These are phyloP conservation scores for Ophiostoma piceae DNA, from an alignment of 2,329 filamentous ascomycete genomes.

Conservation along the genomic window DNA sequence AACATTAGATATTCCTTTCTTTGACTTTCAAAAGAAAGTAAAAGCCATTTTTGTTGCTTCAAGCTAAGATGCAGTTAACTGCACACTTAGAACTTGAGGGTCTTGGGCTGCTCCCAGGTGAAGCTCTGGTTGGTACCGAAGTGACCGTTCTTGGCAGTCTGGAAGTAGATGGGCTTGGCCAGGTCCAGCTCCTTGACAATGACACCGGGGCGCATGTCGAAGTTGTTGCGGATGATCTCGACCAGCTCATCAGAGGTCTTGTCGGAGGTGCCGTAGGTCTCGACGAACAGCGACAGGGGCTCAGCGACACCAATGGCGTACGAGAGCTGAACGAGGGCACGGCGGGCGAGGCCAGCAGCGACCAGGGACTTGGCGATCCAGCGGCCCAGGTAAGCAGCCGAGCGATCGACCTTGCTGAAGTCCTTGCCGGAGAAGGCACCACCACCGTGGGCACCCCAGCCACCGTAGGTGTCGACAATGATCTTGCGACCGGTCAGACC, in stretches of 20 bases:
- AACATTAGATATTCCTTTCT: conserved; percentile 6
- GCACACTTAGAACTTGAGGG: conserved; percentile 71
- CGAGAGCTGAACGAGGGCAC: conserved; percentile 92
- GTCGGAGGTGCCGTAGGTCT: conserved; percentile 90
- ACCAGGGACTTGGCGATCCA: conserved; percentile 99
- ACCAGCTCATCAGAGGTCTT: conserved; percentile 91
- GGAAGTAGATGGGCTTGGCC: conserved; percentile 92
- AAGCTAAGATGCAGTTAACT: conserved; percentile 20
- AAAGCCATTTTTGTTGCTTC: conserved; percentile 14
- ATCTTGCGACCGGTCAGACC: conserved; percentile 99
- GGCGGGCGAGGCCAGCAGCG: conserved; percentile 78
- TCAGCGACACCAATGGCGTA: conserved; percentile 99
- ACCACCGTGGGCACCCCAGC: conserved; percentile 99
- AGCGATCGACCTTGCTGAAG: conserved; percentile 99
- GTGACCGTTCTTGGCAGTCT: conserved; percentile 99
- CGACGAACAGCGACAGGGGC: conserved; percentile 95
- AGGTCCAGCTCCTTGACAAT: conserved; percentile 97
- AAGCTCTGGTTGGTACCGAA: conserved; percentile 96
- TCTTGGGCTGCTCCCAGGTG: conserved; percentile 97
- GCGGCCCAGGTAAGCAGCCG: conserved; percentile 91
- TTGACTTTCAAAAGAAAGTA: not conserved
- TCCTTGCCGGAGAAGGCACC: conserved; percentile 99
- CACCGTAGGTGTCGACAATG: conserved; percentile 98
- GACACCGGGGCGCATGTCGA: conserved; percentile 95
- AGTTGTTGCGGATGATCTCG: conserved; percentile 90